These are phyloP conservation scores for Xylariales sp. DNA, from an alignment of 2,329 filamentous ascomycete species.

Conservation along the genomic window DNA sequence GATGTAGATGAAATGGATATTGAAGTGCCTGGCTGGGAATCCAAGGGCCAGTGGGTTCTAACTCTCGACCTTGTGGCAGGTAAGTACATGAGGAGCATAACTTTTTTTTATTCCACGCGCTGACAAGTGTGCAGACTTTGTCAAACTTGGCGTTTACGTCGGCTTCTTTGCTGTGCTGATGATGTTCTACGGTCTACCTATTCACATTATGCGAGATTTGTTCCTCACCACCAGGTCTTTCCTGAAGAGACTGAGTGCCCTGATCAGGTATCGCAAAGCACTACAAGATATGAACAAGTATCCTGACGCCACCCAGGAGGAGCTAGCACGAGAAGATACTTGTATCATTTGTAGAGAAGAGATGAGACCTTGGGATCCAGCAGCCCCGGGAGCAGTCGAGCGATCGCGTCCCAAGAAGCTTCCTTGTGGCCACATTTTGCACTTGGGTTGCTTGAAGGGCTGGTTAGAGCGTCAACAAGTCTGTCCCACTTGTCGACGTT, in stretches of 20 bases:
- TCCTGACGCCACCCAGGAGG: conserved; percentile 83
- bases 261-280: conserved; percentile 85
- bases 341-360: conserved; percentile 98
- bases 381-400: conserved; percentile 69
- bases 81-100: conserved; percentile 32
- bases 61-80: conserved; percentile 80
- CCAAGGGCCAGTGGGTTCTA: conserved; percentile 89
- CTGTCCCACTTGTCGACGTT: conserved; percentile 86
- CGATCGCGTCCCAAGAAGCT: conserved; percentile 89
- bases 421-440: conserved; percentile 91
- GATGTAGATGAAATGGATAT: conserved; percentile 91
- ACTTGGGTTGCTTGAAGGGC: conserved; percentile 90
- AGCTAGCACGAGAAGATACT: conserved; percentile 81
- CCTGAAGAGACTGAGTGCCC: conserved; percentile 80
- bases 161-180: conserved; percentile 92
- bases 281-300: conserved; percentile 94
- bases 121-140: conserved; percentile 59
- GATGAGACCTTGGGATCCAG: conserved; percentile 74
- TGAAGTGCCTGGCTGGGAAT: conserved; percentile 93
- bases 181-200: conserved; percentile 89
- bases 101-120: not conserved
- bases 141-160: conserved; percentile 85
- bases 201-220: conserved; percentile 93
- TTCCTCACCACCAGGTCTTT: conserved; percentile 94
- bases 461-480: conserved; percentile 98